Conservation (phyloP, 176 grass and related monocot genomes). For the Triticum timopheevii region DNA sequence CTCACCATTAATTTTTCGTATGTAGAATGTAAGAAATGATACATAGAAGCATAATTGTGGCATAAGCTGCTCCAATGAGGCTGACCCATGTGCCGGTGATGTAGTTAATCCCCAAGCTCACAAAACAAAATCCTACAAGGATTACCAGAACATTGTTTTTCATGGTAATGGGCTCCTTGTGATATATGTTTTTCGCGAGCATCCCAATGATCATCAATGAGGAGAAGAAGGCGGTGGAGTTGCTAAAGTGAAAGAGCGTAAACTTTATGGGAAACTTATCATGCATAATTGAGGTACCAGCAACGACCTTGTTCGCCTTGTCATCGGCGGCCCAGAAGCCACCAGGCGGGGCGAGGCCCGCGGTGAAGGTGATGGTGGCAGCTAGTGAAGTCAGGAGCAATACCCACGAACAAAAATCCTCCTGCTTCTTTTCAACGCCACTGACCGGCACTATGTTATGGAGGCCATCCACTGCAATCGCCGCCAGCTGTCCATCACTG, state of each 20-base stretch:
- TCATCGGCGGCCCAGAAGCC: not conserved
- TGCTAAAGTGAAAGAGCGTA: not conserved
- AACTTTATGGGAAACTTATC: not conserved
- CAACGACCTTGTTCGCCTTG: not conserved
- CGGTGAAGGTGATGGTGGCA: not conserved
- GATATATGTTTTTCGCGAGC: not conserved
- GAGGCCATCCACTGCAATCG: not conserved
- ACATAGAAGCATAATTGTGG: not conserved
- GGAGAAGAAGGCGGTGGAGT: not conserved
- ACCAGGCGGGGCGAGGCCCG: not conserved
- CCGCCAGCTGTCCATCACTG: not conserved
- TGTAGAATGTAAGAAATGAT: not conserved
- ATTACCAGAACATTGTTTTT: not conserved
- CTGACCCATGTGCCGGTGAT: not conserved
- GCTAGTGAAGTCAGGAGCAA: not conserved
- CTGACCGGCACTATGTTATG: not conserved
- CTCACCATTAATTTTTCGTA: not conserved
- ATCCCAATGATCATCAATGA: not conserved
- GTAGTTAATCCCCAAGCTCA: not conserved
- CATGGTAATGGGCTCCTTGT: conserved; percentile 1
- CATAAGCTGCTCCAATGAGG: not conserved
- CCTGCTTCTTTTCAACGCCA: no score
- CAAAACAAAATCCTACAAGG: not conserved
- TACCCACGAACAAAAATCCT: not conserved
- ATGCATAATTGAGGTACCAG: not conserved